Conservation (phyloP, 495 filamentous ascomycete species). For the Geoglossum glabrum region DNA sequence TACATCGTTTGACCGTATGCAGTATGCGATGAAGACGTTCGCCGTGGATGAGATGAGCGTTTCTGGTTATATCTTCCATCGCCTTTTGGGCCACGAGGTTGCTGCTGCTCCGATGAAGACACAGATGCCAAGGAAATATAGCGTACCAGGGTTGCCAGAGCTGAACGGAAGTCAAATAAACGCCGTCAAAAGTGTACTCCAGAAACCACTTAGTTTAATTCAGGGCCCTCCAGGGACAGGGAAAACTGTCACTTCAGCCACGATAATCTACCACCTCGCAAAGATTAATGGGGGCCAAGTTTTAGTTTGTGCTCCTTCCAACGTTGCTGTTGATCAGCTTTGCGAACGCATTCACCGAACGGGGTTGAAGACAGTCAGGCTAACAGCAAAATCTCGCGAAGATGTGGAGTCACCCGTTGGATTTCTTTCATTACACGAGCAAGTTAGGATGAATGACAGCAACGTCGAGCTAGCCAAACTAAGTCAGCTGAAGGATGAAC, state of each 20-base stretch:
- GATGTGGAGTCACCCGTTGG: conserved; percentile 94
- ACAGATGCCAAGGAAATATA: conserved; percentile 89
- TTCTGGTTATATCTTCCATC: conserved; percentile 97
- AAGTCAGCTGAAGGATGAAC: conserved; percentile 73
- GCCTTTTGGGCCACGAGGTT: conserved; percentile 88
- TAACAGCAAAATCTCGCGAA: conserved; percentile 94
- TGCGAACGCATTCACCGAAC: conserved; percentile 94
- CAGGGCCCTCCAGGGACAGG: conserved; percentile 94
- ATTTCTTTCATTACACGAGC: conserved; percentile 87
- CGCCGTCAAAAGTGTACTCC: conserved; percentile 86
- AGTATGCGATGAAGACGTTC: conserved; percentile 97
- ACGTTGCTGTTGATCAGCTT: conserved; percentile 95
- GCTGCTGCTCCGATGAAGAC: conserved; percentile 93
- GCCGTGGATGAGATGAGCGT: conserved; percentile 97
- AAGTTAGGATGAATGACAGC: conserved; percentile 91
- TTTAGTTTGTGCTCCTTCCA: conserved; percentile 90
- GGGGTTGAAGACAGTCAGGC: conserved; percentile 87
- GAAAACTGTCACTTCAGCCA: conserved; percentile 98
- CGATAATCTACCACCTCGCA: conserved; percentile 91
- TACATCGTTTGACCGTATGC: conserved; percentile 98
- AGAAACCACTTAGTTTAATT: conserved; percentile 84
- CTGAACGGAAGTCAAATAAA: conserved; percentile 91
- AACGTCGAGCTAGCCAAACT: conserved; percentile 86
- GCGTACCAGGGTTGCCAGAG: conserved; percentile 85
- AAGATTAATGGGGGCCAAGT: conserved; percentile 93